phyloP scores from a whole-genome alignment of 1,139 yeast species.

The Taiozyma sp. region DNA sequence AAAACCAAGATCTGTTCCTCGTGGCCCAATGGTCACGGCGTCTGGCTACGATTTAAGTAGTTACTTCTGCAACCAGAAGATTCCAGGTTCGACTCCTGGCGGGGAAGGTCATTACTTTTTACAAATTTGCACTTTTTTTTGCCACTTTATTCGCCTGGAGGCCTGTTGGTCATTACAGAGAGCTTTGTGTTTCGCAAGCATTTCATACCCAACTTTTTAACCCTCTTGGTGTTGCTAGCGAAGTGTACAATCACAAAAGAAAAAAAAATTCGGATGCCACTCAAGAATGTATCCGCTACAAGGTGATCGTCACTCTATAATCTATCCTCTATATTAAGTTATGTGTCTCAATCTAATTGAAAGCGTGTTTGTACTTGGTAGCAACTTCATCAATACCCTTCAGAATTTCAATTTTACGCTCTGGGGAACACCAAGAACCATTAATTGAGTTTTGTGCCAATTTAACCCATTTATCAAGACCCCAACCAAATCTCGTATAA shows the following conservation, averaged over 20 bases:
- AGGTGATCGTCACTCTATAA: background rate
- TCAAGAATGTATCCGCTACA: too few relatives aligned
- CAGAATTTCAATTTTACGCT: slow-evolving; percentile 42
- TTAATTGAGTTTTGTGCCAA: slow-evolving; percentile 55
- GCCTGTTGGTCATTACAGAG: too few relatives aligned
- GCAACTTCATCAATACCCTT: slow-evolving; percentile 41
- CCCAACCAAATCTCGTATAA: slow-evolving; percentile 58
- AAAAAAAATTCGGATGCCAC: too few relatives aligned
- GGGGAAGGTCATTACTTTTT: slow-evolving; percentile 59
- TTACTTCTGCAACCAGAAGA: slow-evolving; percentile 76
- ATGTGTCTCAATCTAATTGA: background rate
- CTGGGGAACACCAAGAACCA: slow-evolving; percentile 65
- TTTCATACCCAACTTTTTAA: too few relatives aligned
- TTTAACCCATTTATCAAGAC: slow-evolving; percentile 47
- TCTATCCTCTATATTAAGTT: background rate
- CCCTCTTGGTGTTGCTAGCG: too few relatives aligned
- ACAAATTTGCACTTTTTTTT: too few relatives aligned
- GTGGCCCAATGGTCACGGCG: slow-evolving; percentile 94
- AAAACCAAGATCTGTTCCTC: slow-evolving; percentile 44
- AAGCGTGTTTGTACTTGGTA: slow-evolving; percentile 31
- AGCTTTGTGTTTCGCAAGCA: too few relatives aligned
- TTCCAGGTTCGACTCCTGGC: slow-evolving; percentile 96
- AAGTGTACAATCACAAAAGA: too few relatives aligned
- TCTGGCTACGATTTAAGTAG: slow-evolving; percentile 68
- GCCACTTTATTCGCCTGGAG: too few relatives aligned